Evolutionary conservation across 371 early-diverging fungal species (phyloP).

Genomic region (Mucor mucedo): DNA sequence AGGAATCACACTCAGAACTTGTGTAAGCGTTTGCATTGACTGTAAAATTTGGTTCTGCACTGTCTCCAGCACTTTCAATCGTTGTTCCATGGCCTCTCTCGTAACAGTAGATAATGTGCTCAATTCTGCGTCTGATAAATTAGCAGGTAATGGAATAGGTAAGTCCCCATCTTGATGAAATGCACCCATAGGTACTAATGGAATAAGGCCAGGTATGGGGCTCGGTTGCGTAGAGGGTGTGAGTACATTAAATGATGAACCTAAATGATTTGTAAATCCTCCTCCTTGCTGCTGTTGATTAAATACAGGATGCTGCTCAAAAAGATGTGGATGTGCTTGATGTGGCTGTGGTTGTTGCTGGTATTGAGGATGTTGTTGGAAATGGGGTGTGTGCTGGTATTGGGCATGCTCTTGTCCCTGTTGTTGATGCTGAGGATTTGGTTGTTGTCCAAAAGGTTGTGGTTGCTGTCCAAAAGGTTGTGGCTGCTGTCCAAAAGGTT

Average conservation of each 20-base stretch:
- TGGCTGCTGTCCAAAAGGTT: constrained; percentile 11
- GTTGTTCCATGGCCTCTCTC: constrained; percentile 62
- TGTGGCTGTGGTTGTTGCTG: constrained; percentile 24
- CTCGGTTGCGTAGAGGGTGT: constrained; percentile 19
- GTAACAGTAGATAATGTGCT: constrained; percentile 56
- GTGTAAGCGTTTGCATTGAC: constrained; percentile 61
- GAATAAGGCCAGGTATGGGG: constrained; percentile 38
- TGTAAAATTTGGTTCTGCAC: constrained; percentile 70
- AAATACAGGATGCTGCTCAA: constrained; percentile 12
- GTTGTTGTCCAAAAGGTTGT: constrained; percentile 19
- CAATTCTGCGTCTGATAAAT: constrained; percentile 65
- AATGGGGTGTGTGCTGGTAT: constrained; percentile 18
- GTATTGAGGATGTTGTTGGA: constrained; percentile 15
- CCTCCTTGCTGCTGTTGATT: neutral
- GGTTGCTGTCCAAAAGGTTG: constrained; percentile 6
- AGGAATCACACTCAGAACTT: constrained; percentile 57
- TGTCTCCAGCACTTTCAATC: constrained; percentile 60
- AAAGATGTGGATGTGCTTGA: constrained; percentile 37
- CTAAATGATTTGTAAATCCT: neutral
- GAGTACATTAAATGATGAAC: constrained; percentile 12
- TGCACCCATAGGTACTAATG: constrained; percentile 32
- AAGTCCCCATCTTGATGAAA: neutral
- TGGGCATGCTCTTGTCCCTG: neutral
- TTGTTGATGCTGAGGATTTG: constrained; percentile 13
- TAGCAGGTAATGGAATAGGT: constrained; percentile 33